Evolutionary conservation across 768 basidiomycete species (phyloP), one percentile per base, ranked within the genome.

Genomic region (Coprinopsis sp.): DNA sequence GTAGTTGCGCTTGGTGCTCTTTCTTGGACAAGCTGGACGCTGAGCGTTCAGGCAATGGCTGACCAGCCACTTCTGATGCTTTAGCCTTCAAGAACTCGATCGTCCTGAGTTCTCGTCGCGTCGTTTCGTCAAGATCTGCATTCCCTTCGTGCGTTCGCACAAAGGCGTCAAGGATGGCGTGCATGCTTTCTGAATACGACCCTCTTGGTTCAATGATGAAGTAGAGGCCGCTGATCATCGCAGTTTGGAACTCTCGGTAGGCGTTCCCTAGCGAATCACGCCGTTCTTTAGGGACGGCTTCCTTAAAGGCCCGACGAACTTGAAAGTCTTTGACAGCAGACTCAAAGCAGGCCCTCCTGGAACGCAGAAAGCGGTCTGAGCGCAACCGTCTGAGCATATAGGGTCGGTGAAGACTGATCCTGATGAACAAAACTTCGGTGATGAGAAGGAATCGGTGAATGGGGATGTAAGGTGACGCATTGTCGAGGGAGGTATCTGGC

Each of bases 191-290:
- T 4, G 82, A 79, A 55, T 87, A 74, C 52, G 74, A 69, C 3
- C 88, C 89, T 29, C 70, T 79, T 2, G 87, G 90, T 51, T 92
- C 80, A 23, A 92, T 69, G 41, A 88, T 81, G 41, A 91, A 77
- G 59, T 90, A 90, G 42, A 93, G 90, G 10, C 91, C 87, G 51
- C 85, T 84, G 44, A 92, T 85, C 88, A 93, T 89, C 8, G 87
- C 85, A 7, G 87, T 84, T 61, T 91, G 89, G 64, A 92, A 92
- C 57, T 91, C 89, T 46, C 89, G 73, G 58, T 91, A 91, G 6
- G 85, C 86, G 52, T 87, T 89, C 56, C 87, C 81, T 23, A 89
- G 72, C 38, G 85, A 83, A 54, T 79, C 79, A 19, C 76, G 77
- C 12, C 77, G 78, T 58, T 85, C 84, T 55, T 76, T 77, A 1